Conservation (phyloP, 208 protist genomes). For the Acanthamoeba healyi region DNA sequence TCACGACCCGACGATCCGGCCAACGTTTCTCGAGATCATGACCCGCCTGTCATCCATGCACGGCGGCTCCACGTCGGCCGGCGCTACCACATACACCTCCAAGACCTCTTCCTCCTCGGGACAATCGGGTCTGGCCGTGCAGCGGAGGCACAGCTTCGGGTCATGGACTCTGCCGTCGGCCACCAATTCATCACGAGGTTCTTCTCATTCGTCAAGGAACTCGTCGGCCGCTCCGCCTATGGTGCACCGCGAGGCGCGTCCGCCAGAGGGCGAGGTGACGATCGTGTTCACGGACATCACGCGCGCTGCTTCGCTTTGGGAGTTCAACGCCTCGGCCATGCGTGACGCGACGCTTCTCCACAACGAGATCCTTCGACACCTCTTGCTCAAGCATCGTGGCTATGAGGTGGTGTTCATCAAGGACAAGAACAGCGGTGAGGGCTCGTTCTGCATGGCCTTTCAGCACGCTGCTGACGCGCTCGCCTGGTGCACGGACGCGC, state of each 20-base stretch:
- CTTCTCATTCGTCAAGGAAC: no score
- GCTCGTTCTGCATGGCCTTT: constrained; percentile 46
- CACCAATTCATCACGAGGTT: no score
- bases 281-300: constrained; percentile 22
- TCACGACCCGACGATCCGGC: no score
- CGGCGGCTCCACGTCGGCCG: no score
- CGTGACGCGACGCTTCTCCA: background rate
- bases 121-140: no score
- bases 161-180: no score
- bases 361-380: background rate
- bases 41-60: no score
- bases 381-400: background rate
- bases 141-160: no score
- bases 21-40: no score
- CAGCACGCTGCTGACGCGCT: background rate
- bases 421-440: background rate
- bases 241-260: background rate
- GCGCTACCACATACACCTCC: no score
- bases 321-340: background rate
- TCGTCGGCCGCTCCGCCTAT: no score
- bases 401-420: background rate
- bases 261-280: background rate
- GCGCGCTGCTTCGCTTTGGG: background rate
- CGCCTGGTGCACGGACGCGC: background rate
- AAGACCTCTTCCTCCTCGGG: no score